A percentile compares a stretch with the other conserved stretches of the same genome.
These are phyloP conservation scores for Agarophyton chilense DNA, from an alignment of 23 red algal genomes.

Conservation along the genomic window DNA sequence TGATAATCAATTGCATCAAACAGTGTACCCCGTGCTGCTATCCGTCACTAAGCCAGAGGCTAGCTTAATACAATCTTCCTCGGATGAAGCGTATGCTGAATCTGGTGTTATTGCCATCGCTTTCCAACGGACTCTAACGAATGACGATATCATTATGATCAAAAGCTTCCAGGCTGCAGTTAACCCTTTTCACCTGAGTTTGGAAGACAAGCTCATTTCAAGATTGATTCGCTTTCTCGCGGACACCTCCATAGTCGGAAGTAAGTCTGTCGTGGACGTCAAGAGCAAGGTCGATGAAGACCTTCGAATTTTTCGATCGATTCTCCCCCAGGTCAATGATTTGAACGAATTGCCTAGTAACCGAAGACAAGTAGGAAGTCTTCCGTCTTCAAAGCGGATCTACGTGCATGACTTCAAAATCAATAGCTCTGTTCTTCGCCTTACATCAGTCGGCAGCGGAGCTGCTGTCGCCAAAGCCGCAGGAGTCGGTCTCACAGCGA, in stretches of 20 bases:
- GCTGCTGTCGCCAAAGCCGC: slow-evolving; percentile 53
- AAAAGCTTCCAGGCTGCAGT: slow-evolving; percentile 49
- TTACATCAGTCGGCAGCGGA: slow-evolving; percentile 56
- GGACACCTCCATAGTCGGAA: slow-evolving; percentile 40
- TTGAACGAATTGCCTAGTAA: neutral
- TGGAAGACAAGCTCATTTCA: slow-evolving; percentile 62
- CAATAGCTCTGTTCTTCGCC: slow-evolving; percentile 31
- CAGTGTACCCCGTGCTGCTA: slow-evolving; percentile 76
- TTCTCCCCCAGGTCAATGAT: neutral
- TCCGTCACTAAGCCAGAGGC: slow-evolving; percentile 39
- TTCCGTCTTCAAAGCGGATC: slow-evolving; percentile 55
- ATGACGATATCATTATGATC: slow-evolving; percentile 72
- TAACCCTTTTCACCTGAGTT: slow-evolving; percentile 57
- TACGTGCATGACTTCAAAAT: slow-evolving; percentile 59
- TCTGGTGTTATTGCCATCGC: slow-evolving; percentile 22
- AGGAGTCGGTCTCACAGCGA: slow-evolving; percentile 49
- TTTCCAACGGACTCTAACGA: slow-evolving; percentile 19
- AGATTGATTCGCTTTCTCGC: slow-evolving; percentile 51
- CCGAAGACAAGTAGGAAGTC: slow-evolving; percentile 9
- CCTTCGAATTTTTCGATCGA: neutral
- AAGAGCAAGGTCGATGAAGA: slow-evolving; percentile 32
- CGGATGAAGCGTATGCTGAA: neutral
- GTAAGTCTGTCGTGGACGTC: neutral
- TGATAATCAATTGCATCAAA: slow-evolving; percentile 86
- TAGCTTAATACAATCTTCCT: neutral